Evolutionary conservation across 179 eudicot genomes (phyloP), one percentile per base, ranked within the genome.

Genomic region (Pouteria campechiana): DNA sequence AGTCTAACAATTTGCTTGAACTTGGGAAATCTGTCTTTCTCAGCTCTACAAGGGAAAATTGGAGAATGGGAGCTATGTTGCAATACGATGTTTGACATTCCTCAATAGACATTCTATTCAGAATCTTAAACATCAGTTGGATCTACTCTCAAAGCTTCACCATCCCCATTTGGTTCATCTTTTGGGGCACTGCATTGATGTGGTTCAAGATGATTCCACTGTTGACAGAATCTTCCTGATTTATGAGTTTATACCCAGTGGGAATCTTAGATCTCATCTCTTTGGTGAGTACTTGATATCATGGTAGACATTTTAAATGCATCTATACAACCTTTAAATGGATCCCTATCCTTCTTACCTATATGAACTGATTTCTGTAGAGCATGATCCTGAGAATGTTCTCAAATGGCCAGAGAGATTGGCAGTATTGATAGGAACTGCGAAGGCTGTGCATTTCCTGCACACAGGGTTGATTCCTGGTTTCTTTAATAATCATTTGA

Each of bases 321-420:
- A n/a, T n/a, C n/a, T n/a, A n/a, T n/a, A n/a, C n/a, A n/a, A n/a
- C n/a, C n/a, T n/a, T n/a, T n/a, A n/a, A n/a, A n/a, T n/a, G n/a
- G n/a, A n/a, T n/a, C n/a, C n/a, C n/a, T n/a, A n/a, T n/a, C n/a
- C n/a, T n/a, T n/a, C n/a, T n/a, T n/a, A n/a, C n/a, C n/a, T n/a
- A n/a, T n/a, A n/a, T n/a, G n/a, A n/a, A 30, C 36, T 11, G 30
- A n/a, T 28, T 1, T 56, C 7, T 34, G 53, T 66, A 79, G 88
- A 75, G 33, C 66, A 18, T 51, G 38, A 24, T 46, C 68, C 78
- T n/a, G 68, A 55, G 40, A 75, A 52, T 43, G 49, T 56, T 8
- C 68, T 75, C 31, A 69, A 59, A n/a, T 79, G 83, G 88, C 41
- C 88, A 42, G 79, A 79, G 17, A 67, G 88, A 59, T 65, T 79